These are phyloP conservation scores for Tetrahymena borealis DNA, from an alignment of 73 alveolate genomes.

Conservation along the genomic window DNA sequence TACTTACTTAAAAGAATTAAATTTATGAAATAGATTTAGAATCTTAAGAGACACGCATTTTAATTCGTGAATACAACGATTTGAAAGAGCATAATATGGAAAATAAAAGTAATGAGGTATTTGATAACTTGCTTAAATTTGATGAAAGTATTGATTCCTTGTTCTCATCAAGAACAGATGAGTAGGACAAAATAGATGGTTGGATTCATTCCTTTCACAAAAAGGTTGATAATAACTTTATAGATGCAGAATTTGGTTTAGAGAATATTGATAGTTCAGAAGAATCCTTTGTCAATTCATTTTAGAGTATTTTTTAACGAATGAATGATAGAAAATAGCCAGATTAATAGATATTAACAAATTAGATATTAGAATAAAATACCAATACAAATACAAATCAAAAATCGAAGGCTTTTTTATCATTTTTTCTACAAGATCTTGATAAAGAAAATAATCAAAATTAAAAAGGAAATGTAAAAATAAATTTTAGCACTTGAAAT, in stretches of 20 bases:
- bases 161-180: background rate
- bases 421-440: background rate
- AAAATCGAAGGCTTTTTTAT: background rate
- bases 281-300: background rate
- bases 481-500: too few relatives aligned
- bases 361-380: background rate
- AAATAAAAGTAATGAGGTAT: background rate
- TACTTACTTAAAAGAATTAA: background rate
- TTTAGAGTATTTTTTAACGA: background rate
- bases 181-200: background rate
- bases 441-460: background rate
- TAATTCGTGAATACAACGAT: background rate
- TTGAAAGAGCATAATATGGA: background rate
- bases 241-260: background rate
- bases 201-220: background rate
- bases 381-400: background rate
- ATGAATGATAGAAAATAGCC: background rate
- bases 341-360: background rate
- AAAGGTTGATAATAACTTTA: background rate
- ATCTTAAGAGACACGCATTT: background rate
- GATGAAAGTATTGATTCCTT: background rate
- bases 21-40: background rate
- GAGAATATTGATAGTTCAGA: background rate
- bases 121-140: background rate
- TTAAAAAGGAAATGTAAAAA: too few relatives aligned